A percentile compares a stretch with the other conserved stretches of the same genome.
These are phyloP conservation scores for Microbotryomycetes sp. DNA, from an alignment of 1,284 basidiomycete genomes.

Conservation along the genomic window DNA sequence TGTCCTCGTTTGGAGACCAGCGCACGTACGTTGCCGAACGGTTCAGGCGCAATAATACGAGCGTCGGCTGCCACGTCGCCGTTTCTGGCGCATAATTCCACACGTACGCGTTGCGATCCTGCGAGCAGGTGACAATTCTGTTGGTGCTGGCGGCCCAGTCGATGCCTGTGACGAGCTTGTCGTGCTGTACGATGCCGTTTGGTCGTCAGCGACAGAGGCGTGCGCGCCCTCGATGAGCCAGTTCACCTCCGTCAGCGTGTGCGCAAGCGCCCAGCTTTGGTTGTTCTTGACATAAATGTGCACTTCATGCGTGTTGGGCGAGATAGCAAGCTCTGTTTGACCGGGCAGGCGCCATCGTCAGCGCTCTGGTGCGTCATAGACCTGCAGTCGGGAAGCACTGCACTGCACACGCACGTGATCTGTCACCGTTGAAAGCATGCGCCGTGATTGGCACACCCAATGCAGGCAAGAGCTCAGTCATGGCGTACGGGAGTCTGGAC, in stretches of 20 bases:
- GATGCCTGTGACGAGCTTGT: constrained; percentile 96
- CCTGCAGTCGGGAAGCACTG: constrained; percentile 2
- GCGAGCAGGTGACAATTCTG: constrained; percentile 94
- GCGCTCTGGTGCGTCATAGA: not conserved
- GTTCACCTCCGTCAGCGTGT: constrained; percentile 77
- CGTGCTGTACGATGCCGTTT: constrained; percentile 58
- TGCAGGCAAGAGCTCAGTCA: not conserved
- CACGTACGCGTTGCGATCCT: constrained; percentile 98
- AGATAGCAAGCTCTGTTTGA: constrained; percentile 73
- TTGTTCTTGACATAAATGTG: constrained; percentile 68
- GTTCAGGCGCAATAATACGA: constrained; percentile 93
- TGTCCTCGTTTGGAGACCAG: constrained; percentile 97
- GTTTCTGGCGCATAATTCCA: constrained; percentile 78
- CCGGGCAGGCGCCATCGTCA: not conserved
- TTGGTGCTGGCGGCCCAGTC: constrained; percentile 97
- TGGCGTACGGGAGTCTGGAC: too few relatives aligned
- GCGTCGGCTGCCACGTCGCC: constrained; percentile 88
- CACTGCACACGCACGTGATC: constrained; percentile 56
- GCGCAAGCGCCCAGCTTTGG: constrained; percentile 62
- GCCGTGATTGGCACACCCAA: constrained; percentile 61
- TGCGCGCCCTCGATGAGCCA: not conserved
- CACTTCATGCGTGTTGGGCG: constrained; percentile 82
- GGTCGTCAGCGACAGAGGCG: not conserved
- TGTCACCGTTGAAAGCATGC: constrained; percentile 87
- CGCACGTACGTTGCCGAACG: constrained; percentile 89